These are phyloP conservation scores for Dentipellis fragilis DNA, from an alignment of 768 basidiomycete species.

Conservation along the genomic window DNA sequence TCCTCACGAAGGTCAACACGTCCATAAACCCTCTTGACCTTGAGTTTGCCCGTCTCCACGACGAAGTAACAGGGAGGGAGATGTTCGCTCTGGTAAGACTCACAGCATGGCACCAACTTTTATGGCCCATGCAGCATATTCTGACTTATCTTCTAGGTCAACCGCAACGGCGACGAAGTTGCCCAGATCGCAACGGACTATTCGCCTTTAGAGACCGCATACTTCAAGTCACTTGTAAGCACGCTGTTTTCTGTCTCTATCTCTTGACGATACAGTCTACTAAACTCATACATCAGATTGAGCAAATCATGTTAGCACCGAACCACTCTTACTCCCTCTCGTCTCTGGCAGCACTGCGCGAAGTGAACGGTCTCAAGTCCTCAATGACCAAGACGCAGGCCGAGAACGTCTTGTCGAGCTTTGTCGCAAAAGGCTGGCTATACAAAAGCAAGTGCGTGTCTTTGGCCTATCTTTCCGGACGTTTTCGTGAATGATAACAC, in stretches of 20 bases:
- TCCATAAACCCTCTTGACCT: constrained; percentile 63
- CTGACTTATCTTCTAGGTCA: constrained; percentile 42
- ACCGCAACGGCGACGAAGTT: constrained; percentile 69
- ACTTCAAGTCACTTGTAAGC: constrained; percentile 73
- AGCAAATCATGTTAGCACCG: constrained; percentile 80
- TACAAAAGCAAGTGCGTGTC: constrained; percentile 58
- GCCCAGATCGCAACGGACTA: constrained; percentile 85
- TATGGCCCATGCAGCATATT: neutral
- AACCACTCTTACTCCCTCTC: constrained; percentile 67
- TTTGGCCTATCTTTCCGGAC: too few relatives aligned
- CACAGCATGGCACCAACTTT: neutral
- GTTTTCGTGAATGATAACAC: neutral
- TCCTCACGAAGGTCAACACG: constrained; percentile 49
- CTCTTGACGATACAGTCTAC: neutral
- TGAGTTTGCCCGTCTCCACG: constrained; percentile 52
- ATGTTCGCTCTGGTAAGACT: constrained; percentile 59
- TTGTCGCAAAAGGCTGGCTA: constrained; percentile 79
- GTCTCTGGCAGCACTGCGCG: constrained; percentile 66
- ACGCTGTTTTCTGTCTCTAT: neutral
- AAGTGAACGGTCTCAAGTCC: constrained; percentile 41
- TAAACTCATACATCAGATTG: constrained; percentile 43
- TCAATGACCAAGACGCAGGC: constrained; percentile 71
- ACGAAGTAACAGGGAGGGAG: constrained; percentile 54
- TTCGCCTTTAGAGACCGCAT: constrained; percentile 65
- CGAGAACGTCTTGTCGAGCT: constrained; percentile 62